Conservation (phyloP, 2,329 filamentous ascomycete species). For the Graphium sp. region DNA sequence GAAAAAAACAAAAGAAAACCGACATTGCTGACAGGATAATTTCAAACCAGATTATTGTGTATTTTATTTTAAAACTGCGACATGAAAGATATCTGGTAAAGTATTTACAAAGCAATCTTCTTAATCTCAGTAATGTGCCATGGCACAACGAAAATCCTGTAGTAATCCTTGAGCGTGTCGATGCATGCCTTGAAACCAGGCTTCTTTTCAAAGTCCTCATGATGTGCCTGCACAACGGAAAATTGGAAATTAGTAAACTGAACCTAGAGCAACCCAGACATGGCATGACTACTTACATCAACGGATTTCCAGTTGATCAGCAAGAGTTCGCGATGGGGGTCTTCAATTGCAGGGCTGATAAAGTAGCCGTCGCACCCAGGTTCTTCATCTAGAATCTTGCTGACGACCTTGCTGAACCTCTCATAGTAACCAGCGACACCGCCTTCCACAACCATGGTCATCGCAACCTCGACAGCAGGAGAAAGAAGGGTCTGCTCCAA, state of each 20-base stretch:
- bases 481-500: conserved; percentile 3
- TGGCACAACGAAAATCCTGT: conserved; percentile 4
- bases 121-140: conserved; percentile 4
- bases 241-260: neutral
- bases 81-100: neutral
- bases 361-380: conserved; percentile 5
- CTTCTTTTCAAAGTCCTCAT: conserved; percentile 4
- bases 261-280: neutral
- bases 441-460: conserved; percentile 6
- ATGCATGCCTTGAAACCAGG: conserved; percentile 4
- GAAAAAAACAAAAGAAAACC: no score
- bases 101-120: neutral
- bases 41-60: no score
- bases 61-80: no score
- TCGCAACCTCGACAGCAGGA: conserved; percentile 4
- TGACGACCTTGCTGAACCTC: conserved; percentile 4
- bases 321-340: conserved; percentile 3
- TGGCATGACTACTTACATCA: conserved; percentile 5
- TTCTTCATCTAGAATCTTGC: conserved; percentile 2
- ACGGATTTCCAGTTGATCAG: conserved; percentile 6
- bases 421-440: conserved; percentile 5
- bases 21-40: no score
- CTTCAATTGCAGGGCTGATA: conserved; percentile 5
- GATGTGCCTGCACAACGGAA: conserved; percentile 1
- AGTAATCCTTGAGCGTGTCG: conserved; percentile 4